Percentiles rank a stretch among this genome's conserved stretches.
These are phyloP conservation scores for Canavalia gladiata DNA, from an alignment of 306 rosid genomes.

Conservation along the genomic window DNA sequence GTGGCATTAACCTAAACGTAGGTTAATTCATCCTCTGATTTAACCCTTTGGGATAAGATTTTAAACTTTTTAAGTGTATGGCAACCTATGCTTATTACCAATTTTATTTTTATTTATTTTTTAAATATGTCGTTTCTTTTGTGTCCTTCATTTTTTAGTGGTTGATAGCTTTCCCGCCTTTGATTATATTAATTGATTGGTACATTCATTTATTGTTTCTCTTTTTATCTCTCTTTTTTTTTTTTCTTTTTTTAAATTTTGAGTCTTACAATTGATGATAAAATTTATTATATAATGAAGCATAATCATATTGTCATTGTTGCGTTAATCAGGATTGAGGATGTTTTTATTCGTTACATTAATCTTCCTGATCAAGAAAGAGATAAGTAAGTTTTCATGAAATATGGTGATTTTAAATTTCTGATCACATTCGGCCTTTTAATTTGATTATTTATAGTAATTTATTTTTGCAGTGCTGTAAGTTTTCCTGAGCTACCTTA, in stretches of 20 bases:
- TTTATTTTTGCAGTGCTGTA: slow-evolving; percentile 62
- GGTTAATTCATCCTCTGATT: neutral
- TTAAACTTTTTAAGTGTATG: neutral
- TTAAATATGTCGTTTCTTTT: neutral
- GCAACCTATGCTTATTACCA: neutral
- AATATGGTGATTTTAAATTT: slow-evolving; percentile 1
- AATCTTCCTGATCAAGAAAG: slow-evolving; percentile 86
- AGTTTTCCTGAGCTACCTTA: slow-evolving; percentile 58
- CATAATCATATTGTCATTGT: neutral
- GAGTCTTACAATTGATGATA: neutral
- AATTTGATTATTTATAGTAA: slow-evolving; percentile 38
- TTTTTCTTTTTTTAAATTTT: neutral
- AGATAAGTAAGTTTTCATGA: slow-evolving; percentile 63
- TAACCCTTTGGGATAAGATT: neutral
- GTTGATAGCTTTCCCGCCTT: neutral
- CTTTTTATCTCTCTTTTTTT: no score
- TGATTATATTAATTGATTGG: neutral
- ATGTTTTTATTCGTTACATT: slow-evolving; percentile 82
- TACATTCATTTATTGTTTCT: neutral
- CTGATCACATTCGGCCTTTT: slow-evolving; percentile 17
- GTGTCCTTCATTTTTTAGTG: neutral
- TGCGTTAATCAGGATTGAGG: slow-evolving; percentile 75
- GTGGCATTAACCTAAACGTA: neutral
- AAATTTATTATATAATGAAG: neutral
- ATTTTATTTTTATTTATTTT: neutral